A percentile compares a stretch with the other conserved stretches of the same genome.
These are phyloP conservation scores for Acanthamoeba royreba DNA, from an alignment of 208 protist species.

Conservation along the genomic window DNA sequence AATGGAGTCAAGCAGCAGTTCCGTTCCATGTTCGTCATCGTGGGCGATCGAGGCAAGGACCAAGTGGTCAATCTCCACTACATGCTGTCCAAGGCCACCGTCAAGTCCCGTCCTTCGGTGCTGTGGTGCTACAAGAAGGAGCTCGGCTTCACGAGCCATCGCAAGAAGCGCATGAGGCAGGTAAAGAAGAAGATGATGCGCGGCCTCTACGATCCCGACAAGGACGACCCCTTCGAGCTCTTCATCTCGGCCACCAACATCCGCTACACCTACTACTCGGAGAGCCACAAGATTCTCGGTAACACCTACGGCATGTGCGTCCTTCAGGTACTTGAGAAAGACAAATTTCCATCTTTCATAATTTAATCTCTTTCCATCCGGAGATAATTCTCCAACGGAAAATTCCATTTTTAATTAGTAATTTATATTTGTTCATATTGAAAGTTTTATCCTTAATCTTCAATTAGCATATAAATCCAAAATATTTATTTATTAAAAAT, in stretches of 20 bases:
- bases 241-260: slow-evolving; percentile 98
- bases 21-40: slow-evolving; percentile 96
- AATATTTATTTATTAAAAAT: slow-evolving; percentile 60
- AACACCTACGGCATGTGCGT: slow-evolving; percentile 99
- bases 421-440: neutral
- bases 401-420: neutral
- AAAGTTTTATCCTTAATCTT: neutral
- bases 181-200: slow-evolving; percentile 93
- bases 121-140: slow-evolving; percentile 99
- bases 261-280: slow-evolving; percentile 97
- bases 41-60: slow-evolving; percentile 96
- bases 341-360: neutral
- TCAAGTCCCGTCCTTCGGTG: slow-evolving; percentile 94
- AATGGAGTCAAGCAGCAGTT: slow-evolving; percentile 94
- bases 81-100: slow-evolving; percentile 96
- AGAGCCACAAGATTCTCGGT: slow-evolving; percentile 98
- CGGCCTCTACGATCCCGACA: slow-evolving; percentile 88
- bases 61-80: slow-evolving; percentile 98
- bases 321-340: slow-evolving; percentile 75
- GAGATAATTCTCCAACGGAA: no score
- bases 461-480: neutral
- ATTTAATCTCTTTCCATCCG: no score
- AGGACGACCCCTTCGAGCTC: slow-evolving; percentile 97
- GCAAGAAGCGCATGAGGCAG: slow-evolving; percentile 91
- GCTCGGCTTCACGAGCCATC: slow-evolving; percentile 92